A percentile compares a stretch with the other conserved stretches of the same genome.
phyloP scores from a whole-genome alignment of 805 yeast genomes.

The Kregervanrija delftensis region DNA sequence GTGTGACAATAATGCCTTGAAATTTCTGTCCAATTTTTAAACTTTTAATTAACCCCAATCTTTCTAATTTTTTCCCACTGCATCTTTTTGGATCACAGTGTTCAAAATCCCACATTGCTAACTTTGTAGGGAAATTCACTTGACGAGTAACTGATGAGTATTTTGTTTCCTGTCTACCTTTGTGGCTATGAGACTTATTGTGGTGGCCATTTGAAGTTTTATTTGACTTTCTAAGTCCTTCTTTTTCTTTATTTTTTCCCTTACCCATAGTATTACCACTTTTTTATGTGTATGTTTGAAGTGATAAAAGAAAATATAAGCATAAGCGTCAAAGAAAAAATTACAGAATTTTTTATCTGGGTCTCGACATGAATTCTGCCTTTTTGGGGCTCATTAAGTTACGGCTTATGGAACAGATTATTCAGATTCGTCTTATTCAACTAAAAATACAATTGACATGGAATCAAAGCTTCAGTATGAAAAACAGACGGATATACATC shows the following conservation, averaged over 20 bases:
- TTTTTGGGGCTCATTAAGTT: too few species aligned
- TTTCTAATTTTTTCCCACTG: constrained; percentile 87
- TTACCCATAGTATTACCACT: constrained; percentile 35
- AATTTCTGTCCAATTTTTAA: constrained; percentile 91
- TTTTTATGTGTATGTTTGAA: neutral
- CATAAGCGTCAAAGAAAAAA: too few species aligned
- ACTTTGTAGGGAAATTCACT: constrained; percentile 63
- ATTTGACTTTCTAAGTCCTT: constrained; percentile 23
- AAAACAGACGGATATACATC: too few species aligned
- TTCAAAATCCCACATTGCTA: constrained; percentile 99
- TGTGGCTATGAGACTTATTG: constrained; percentile 45
- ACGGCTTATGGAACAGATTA: too few species aligned
- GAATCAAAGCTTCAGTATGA: too few species aligned
- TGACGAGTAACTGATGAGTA: constrained; percentile 13
- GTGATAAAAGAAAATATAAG: neutral
- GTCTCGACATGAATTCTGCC: too few species aligned
- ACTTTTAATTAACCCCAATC: constrained; percentile 75
- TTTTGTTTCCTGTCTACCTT: constrained; percentile 24
- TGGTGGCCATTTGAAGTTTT: constrained; percentile 52
- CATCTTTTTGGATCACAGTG: constrained; percentile 98
- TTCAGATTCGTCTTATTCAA: too few species aligned
- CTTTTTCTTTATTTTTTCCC: constrained; percentile 43
- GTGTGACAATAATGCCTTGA: constrained; percentile 85
- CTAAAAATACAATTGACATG: too few species aligned
- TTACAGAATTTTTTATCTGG: too few species aligned